phyloP scores from a whole-genome alignment of 352 stramenopile species.

The Phytophthora macrochlamydospora region DNA sequence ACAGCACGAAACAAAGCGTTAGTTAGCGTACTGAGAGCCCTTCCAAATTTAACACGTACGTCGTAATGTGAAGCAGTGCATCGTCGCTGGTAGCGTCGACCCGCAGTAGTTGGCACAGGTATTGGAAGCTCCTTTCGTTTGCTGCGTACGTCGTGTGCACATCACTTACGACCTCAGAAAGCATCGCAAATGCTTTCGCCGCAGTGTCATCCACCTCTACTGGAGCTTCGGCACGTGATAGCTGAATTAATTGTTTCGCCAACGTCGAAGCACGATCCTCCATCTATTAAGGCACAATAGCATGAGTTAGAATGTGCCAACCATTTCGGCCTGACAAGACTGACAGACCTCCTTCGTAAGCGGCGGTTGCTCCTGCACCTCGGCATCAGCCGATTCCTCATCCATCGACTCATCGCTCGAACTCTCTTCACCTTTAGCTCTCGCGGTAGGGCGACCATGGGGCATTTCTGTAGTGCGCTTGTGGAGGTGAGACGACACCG shows the following conservation, averaged over 20 bases:
- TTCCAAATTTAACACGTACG: slow-evolving; percentile 23
- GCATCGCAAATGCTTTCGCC: slow-evolving; percentile 36
- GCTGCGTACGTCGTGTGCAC: slow-evolving; percentile 57
- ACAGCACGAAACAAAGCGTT: neutral
- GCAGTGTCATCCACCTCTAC: slow-evolving; percentile 32
- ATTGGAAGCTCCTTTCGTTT: slow-evolving; percentile 58
- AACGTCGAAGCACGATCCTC: slow-evolving; percentile 47
- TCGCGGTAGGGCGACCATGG: slow-evolving; percentile 2
- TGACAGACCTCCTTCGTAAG: slow-evolving; percentile 37
- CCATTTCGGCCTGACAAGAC: neutral
- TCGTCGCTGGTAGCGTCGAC: slow-evolving; percentile 60
- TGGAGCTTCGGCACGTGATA: slow-evolving; percentile 39
- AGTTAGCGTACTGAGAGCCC: neutral
- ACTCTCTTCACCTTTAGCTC: slow-evolving; percentile 5
- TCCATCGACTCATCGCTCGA: slow-evolving; percentile 5
- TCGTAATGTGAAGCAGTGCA: slow-evolving; percentile 60
- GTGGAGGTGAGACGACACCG: neutral
- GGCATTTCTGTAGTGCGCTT: slow-evolving; percentile 20
- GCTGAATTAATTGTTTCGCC: slow-evolving; percentile 51
- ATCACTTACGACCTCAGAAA: slow-evolving; percentile 68
- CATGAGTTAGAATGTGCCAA: neutral
- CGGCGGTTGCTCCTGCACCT: slow-evolving; percentile 21
- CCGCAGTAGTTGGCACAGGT: slow-evolving; percentile 51
- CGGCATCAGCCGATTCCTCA: neutral
- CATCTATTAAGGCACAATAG: slow-evolving; percentile 32